Evolutionary conservation across 1,139 yeast genomes (phyloP), one percentile per base, ranked within the genome.

Genomic region (Saccharomyces hybrid): DNA sequence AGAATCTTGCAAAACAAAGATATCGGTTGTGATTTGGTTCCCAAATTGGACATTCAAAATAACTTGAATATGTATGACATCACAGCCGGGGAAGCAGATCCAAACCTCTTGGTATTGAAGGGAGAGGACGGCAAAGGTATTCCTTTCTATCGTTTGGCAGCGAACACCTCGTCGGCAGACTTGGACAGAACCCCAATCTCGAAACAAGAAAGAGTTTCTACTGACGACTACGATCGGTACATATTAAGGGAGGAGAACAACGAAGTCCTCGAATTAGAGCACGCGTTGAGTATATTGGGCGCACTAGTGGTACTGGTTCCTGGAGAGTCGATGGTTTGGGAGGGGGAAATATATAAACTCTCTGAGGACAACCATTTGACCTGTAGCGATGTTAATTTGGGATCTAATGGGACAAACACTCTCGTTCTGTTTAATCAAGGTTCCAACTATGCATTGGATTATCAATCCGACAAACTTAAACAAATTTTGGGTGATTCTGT

Each of bases 261-360:
- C 16, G 47, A 48, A 24, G 16, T 14, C 16, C 12, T 47, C 6
- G 27, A 32, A 7, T 27, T 14, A 7, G 38, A 51, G 8, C 24
- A 16, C 24, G 24, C 44, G 9, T 38, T 38, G 44, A 38, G 12
- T 21, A 16, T 19, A 2, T 38, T 16, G 44, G 44, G 44, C 5
- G 44, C 24, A 16, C 12, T 89, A n/a, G 66, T 89, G 29, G 86
- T 90, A 0, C 73, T 89, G 27, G 84, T 88, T 64, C 90, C 96
- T 1, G 80, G 85, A 12, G 88, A 87, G 64, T 95, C 96, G 0
- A 78, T 89, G 66, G 82, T 87, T 31, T 90, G 97, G 97, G 91
- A 87, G 59, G 97, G 97, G 1, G 77, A 79, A 24, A 83, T 86
- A 57, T 78, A 84, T 29, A 79, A 81, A 51, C 69, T 86, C 2